Percentiles rank a stretch among this genome's conserved stretches.
phyloP scores from a whole-genome alignment of 352 stramenopile genomes.

The Pythium aphanidermatum region DNA sequence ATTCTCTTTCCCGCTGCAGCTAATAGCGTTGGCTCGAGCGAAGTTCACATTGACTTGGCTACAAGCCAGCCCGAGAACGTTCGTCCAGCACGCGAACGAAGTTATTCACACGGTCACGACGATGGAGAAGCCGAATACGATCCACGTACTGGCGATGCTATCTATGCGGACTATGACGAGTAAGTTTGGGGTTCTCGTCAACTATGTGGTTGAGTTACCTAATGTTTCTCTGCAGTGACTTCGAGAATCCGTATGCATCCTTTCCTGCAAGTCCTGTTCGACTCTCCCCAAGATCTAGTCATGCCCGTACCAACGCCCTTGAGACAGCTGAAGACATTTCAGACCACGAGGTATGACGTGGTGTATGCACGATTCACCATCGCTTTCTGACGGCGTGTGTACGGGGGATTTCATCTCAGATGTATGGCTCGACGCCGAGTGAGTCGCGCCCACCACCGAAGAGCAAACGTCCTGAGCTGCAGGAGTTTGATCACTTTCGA shows the following conservation, averaged over 20 bases:
- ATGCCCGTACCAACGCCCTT: neutral
- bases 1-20: too few relatives aligned
- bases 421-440: neutral
- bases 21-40: neutral
- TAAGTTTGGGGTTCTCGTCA: neutral
- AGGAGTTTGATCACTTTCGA: conserved; percentile 59
- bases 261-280: neutral
- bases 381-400: neutral
- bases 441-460: conserved; percentile 12
- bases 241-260: conserved; percentile 1
- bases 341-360: conserved; percentile 44
- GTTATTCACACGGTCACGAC: conserved; percentile 9
- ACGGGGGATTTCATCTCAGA: conserved; percentile 4
- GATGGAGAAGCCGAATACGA: conserved; percentile 6
- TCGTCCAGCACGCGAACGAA: too few relatives aligned
- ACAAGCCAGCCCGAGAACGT: conserved; percentile 4
- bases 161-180: conserved; percentile 1
- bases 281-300: too few relatives aligned
- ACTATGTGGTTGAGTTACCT: neutral
- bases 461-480: conserved; percentile 33
- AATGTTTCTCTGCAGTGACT: conserved; percentile 7
- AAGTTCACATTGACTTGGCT: conserved; percentile 4
- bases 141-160: neutral
- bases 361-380: neutral
- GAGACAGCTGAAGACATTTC: conserved; percentile 54